These are phyloP conservation scores for Ilyonectria destructans DNA, from an alignment of 2,329 filamentous ascomycete species.

Conservation along the genomic window DNA sequence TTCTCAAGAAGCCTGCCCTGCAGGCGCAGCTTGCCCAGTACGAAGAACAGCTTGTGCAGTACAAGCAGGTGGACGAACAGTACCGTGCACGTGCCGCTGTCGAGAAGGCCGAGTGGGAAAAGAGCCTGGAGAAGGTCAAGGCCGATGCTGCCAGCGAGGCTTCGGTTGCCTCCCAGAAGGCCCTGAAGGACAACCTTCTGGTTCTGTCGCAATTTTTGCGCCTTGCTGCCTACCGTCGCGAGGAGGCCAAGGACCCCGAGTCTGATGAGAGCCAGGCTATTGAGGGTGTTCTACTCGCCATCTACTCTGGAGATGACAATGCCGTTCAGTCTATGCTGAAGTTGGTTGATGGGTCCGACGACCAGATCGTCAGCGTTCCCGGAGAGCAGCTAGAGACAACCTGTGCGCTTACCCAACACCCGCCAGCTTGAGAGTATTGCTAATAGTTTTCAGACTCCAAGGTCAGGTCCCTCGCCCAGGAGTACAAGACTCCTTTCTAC, in stretches of 20 bases:
- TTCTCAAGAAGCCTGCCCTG: conserved; percentile 83
- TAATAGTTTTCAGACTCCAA: conserved; percentile 53
- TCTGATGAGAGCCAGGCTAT: conserved; percentile 85
- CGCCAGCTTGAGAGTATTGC: conserved; percentile 5
- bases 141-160: conserved; percentile 68
- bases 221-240: conserved; percentile 82
- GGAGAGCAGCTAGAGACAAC: conserved; percentile 78
- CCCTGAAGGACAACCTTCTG: conserved; percentile 77
- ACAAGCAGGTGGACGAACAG: conserved; percentile 83
- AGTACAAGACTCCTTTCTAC: conserved; percentile 66
- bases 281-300: conserved; percentile 83
- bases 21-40: conserved; percentile 78
- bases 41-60: conserved; percentile 82
- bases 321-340: conserved; percentile 84
- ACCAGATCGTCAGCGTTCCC: conserved; percentile 76
- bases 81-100: conserved; percentile 74
- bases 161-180: conserved; percentile 67
- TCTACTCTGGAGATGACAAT: conserved; percentile 84
- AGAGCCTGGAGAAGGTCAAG: conserved; percentile 71
- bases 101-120: conserved; percentile 75
- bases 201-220: conserved; percentile 85
- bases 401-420: conserved; percentile 71
- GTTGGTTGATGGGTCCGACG: conserved; percentile 81
- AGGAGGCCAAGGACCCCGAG: conserved; percentile 76
- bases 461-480: conserved; percentile 63